Evolutionary conservation across 495 filamentous ascomycete species (phyloP), one percentile per base, ranked within the genome.

Genomic region (Annulohypoxylon bovei): DNA sequence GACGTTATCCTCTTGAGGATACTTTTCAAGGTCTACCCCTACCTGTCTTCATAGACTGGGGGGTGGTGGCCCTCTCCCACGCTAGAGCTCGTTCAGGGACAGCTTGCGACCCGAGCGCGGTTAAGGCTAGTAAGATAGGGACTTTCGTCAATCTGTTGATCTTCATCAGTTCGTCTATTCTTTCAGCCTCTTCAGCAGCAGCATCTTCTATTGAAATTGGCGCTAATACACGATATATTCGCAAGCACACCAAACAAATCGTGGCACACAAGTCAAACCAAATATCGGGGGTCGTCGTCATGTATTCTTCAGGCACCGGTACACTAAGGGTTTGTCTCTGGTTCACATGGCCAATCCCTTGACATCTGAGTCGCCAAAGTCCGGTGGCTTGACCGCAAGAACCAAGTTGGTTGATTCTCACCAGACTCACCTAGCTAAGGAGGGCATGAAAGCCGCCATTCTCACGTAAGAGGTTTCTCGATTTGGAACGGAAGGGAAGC

Each of bases 81-180:
- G 37, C 68, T 71, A 71, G 25, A 50, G 32, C 14, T 54, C 8
- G 40, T 52, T 44, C 33, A 55, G 60, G 65, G 54, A 39, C 49
- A 57, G 37, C 40, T 28, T 50, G 57, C 62, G 50, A 49, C 25
- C 70, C 56, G 35, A 65, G 70, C 70, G 70, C 22, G 20, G 44
- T 37, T 52, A 40, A 53, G 55, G 53, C 44, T 42, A 33, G 20
- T 40, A 50, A 40, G 40, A 22, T 33, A 61, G 70, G 65, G 65
- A 72, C 70, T 68, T 68, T 71, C 47, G 61, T 42, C 22, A 61
- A 60, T 56, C 64, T 68, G 46, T 57, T 68, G 64, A 72, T 72
- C 59, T 39, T 56, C 60, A 52, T 72, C 64, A 32, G 39, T 61
- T 60, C 37, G 20, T 37, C 25, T 56, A 7, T 25, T 56, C 30